A percentile compares a stretch with the other conserved stretches of the same genome.
Evolutionary conservation across 164 flowering plant species (phyloP).

Genomic region (Nymphaea thermarum): DNA sequence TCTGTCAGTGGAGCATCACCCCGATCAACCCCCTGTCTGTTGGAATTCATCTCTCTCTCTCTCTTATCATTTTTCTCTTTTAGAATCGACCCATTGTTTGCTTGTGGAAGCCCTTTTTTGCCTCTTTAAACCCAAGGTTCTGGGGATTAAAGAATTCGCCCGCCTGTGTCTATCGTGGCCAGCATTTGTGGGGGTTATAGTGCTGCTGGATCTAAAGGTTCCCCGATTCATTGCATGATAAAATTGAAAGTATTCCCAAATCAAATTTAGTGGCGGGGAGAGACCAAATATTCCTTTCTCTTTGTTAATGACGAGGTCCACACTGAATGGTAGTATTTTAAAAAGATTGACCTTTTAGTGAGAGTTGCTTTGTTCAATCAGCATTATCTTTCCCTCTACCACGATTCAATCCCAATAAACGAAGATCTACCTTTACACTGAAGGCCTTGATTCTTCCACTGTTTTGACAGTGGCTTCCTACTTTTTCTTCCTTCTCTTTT

Average conservation of each 20-base stretch:
- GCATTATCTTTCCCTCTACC: background rate
- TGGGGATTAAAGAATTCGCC: too few relatives aligned
- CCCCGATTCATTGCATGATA: background rate
- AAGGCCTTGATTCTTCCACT: background rate
- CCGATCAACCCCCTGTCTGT: background rate
- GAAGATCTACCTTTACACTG: background rate
- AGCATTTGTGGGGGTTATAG: background rate
- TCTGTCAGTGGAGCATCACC: too few relatives aligned
- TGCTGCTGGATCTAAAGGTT: background rate
- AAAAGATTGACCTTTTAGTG: background rate
- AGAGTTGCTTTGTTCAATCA: background rate
- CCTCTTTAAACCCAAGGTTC: too few relatives aligned
- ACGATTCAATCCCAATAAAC: background rate
- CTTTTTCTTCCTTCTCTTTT: too few relatives aligned
- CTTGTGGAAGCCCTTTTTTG: background rate
- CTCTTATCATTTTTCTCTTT: background rate
- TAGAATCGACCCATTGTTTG: background rate
- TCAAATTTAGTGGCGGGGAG: background rate
- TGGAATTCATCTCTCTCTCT: background rate
- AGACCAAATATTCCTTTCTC: background rate
- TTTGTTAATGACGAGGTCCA: background rate
- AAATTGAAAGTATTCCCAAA: background rate
- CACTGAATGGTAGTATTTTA: background rate
- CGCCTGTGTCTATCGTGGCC: too few relatives aligned
- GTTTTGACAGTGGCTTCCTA: background rate